phyloP scores from a whole-genome alignment of 1,284 basidiomycete genomes.

The Mycocalia duriaeana region DNA sequence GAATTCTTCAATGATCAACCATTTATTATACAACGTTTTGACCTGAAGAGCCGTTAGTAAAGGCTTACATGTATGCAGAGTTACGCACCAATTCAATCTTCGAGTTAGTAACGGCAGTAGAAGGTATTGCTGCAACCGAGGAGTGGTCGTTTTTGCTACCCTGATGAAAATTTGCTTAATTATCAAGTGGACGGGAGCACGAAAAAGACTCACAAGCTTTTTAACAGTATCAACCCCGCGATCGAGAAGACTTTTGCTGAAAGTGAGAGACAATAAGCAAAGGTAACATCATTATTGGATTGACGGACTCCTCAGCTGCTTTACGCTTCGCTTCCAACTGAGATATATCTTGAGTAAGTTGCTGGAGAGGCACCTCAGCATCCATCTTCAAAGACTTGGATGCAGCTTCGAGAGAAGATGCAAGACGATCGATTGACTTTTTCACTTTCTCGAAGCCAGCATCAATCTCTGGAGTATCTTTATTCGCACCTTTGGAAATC shows the following conservation, averaged over 20 bases:
- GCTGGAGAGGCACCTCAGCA: not conserved
- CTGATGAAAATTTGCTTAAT: no score
- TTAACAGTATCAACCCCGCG: no score
- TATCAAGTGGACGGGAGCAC: no score
- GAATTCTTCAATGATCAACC: not conserved
- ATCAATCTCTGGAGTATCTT: not conserved
- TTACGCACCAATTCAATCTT: no score
- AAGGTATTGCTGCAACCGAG: no score
- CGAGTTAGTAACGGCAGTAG: no score
- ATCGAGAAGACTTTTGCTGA: no score
- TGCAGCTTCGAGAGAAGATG: not conserved
- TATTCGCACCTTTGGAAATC: not conserved
- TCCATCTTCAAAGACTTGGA: not conserved
- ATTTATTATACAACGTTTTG: not conserved
- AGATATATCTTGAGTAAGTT: not conserved
- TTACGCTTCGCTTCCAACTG: not conserved
- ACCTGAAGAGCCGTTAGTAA: no score
- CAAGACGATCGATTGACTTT: not conserved
- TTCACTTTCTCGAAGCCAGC: not conserved
- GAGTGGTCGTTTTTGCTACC: no score
- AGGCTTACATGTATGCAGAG: no score
- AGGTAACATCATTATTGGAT: not conserved
- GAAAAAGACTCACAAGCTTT: no score
- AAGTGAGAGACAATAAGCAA: no score
- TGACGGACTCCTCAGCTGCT: not conserved